Conservation (phyloP, 306 rosid species). For the Medicago ruthenica region DNA sequence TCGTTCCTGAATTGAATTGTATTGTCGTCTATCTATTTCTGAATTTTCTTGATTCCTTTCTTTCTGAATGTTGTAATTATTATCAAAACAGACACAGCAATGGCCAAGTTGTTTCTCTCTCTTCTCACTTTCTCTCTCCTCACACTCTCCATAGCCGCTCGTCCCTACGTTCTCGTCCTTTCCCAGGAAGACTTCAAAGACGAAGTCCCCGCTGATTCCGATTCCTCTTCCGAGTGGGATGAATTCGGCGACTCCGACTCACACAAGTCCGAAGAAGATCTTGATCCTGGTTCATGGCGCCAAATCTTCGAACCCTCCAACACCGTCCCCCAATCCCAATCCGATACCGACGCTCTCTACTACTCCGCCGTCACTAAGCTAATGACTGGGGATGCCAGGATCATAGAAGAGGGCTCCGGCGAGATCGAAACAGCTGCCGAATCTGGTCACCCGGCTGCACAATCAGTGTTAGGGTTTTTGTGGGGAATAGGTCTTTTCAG, state of each 20-base stretch:
- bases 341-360: constrained; percentile 53
- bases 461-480: constrained; percentile 82
- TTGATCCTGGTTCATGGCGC: constrained; percentile 95
- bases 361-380: constrained; percentile 63
- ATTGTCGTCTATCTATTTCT: too few relatives aligned
- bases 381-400: constrained; percentile 51
- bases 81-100: neutral
- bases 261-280: constrained; percentile 74
- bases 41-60: neutral
- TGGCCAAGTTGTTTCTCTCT: constrained; percentile 38
- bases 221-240: constrained; percentile 82
- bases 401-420: constrained; percentile 64
- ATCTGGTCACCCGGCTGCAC: constrained; percentile 66
- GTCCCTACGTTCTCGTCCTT: constrained; percentile 73
- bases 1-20: too few relatives aligned
- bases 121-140: constrained; percentile 56
- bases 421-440: constrained; percentile 65
- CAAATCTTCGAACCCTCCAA: constrained; percentile 75
- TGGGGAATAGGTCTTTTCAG: constrained; percentile 73
- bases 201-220: constrained; percentile 64
- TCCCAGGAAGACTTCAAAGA: constrained; percentile 82
- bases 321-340: constrained; percentile 19
- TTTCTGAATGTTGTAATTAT: neutral
- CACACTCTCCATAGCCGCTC: constrained; percentile 55
- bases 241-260: constrained; percentile 79